Evolutionary conservation across 1,139 yeast genomes (phyloP), one percentile per base, ranked within the genome.

Genomic region (Saccharomyces hybrid): DNA sequence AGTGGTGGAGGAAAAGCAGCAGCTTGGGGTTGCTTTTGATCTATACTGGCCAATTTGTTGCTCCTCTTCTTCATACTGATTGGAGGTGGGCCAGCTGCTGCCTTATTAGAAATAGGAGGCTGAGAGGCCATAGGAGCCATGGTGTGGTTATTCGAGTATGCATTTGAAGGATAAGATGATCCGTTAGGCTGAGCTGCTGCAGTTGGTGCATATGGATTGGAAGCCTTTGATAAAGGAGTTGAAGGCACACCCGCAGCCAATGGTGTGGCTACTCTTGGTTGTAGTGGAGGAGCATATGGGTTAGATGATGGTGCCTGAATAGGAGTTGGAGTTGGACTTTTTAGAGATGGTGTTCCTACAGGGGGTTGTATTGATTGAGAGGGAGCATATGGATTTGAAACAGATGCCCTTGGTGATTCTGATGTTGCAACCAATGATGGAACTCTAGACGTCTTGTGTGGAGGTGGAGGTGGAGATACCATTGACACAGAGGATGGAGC

Each of bases 311-410:
- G 25, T n/a, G 61, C 58, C 44, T 70, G 62, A 11, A 64, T 61
- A 20, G 58, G 55, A 41, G 47, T 47, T 52, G 52, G 55, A n/a
- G 55, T 63, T 49, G 59, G 58, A 28, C 47, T 26, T 47, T 28
- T 20, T 51, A 38, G 20, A 31, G 53, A 41, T 20, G 41, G 14
- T 25, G 42, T 27, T 48, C 48, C 42, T 48, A 49, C 46, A 14
- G 11, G 20, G 30, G 42, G 25, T 44, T 47, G 55, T 6, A 52
- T 50, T 23, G 32, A 5, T 41, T 38, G 58, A 32, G 71, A 69
- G 46, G 75, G 75, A n/a, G 78, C 77, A 54, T 72, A 72, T 50
- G 78, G 76, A 59, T 74, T 72, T 51, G 66, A 63, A 27, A 72
- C 65, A 8, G 70, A 66, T 13, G 66, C 59, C 6, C 58, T 57